Evolutionary conservation across 2,329 filamentous ascomycete species (phyloP).

Genomic region (Phialophora macrospora): DNA sequence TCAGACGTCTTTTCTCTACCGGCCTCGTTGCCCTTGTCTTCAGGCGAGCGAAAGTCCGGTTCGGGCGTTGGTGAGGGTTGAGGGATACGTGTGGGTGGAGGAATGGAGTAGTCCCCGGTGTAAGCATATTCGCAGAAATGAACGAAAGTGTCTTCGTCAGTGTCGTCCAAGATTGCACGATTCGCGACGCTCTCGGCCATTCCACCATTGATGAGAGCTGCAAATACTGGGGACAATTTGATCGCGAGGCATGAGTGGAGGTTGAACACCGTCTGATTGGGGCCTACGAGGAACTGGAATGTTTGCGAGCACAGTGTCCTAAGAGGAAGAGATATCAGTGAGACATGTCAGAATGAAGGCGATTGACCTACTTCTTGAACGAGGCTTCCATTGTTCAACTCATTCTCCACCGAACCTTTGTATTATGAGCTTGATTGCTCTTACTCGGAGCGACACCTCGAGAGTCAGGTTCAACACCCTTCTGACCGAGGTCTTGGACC

Average conservation of each 20-base stretch:
- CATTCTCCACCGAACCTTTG: background rate
- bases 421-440: background rate
- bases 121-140: slow-evolving; percentile 58
- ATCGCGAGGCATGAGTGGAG: slow-evolving; percentile 14
- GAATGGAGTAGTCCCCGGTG: slow-evolving; percentile 54
- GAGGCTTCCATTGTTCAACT: background rate
- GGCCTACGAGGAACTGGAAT: slow-evolving; percentile 19
- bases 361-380: slow-evolving; percentile 1
- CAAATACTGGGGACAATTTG: slow-evolving; percentile 21
- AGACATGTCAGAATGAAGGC: background rate
- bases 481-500: background rate
- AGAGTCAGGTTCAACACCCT: background rate
- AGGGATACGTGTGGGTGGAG: slow-evolving; percentile 33
- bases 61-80: background rate
- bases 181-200: slow-evolving; percentile 22
- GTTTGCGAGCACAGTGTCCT: slow-evolving; percentile 6
- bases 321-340: background rate
- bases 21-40: background rate
- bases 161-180: slow-evolving; percentile 50
- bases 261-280: slow-evolving; percentile 14
- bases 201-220: slow-evolving; percentile 9
- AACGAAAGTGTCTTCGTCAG: slow-evolving; percentile 56
- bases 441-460: background rate
- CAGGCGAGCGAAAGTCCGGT: background rate
- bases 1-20: background rate